phyloP scores from a whole-genome alignment of 768 basidiomycete species.

The Boletus tylopilopsis region DNA sequence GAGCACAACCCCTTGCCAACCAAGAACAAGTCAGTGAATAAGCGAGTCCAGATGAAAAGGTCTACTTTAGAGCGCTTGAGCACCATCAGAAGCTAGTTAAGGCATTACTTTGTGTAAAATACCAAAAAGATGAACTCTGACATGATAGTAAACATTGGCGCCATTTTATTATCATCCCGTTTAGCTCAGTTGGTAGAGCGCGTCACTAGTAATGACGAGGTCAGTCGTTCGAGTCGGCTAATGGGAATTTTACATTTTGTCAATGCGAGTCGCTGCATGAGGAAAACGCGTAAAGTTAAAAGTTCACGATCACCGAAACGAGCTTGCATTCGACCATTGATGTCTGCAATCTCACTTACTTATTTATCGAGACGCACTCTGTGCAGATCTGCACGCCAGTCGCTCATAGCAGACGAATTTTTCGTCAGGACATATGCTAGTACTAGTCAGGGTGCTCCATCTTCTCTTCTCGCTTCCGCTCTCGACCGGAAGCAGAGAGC shows the following conservation, averaged over 20 bases:
- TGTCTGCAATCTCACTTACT: conserved; percentile 8
- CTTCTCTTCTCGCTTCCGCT: conserved; percentile 58
- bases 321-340: conserved; percentile 2
- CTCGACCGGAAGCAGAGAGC: conserved; percentile 54
- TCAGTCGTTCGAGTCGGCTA: conserved; percentile 66
- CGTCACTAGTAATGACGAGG: conserved; percentile 71
- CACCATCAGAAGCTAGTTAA: conserved; percentile 17
- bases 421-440: conserved; percentile 42
- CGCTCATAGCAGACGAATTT: not conserved
- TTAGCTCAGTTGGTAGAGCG: conserved; percentile 54
- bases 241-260: conserved; percentile 36
- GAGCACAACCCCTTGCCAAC: conserved; percentile 23
- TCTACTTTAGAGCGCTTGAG: conserved; percentile 22
- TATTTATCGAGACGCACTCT: conserved; percentile 7
- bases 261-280: too few species aligned
- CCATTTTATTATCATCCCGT: conserved; percentile 22
- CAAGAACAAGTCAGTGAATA: not conserved
- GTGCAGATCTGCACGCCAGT: not conserved
- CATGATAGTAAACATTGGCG: too few species aligned
- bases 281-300: not conserved
- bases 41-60: conserved; percentile 27
- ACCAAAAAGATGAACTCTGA: too few species aligned
- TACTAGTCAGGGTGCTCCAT: conserved; percentile 40
- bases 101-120: too few species aligned
- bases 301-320: conserved; percentile 10